Conservation (phyloP, 2,329 filamentous ascomycete species). For the Trichoderma arundinaceum region DNA sequence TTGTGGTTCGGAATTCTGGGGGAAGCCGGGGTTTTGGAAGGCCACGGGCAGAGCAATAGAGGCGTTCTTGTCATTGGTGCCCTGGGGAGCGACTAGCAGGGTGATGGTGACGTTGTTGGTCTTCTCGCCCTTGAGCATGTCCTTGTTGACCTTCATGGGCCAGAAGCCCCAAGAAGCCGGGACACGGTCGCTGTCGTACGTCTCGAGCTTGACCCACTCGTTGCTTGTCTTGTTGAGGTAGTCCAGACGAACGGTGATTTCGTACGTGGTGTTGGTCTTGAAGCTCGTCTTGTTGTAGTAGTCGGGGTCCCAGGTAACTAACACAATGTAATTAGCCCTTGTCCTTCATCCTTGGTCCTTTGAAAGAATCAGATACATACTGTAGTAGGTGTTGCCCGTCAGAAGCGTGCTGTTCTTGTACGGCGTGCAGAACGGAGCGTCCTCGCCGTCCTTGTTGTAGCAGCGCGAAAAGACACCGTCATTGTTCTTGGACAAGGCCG, state of each 20-base stretch:
- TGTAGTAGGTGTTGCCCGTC: conserved; percentile 56
- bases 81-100: conserved; percentile 48
- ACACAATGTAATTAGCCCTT: neutral
- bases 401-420: conserved; percentile 51
- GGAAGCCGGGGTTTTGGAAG: conserved; percentile 42
- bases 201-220: conserved; percentile 47
- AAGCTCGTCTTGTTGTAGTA: conserved; percentile 51
- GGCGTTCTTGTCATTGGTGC: conserved; percentile 45
- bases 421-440: conserved; percentile 60
- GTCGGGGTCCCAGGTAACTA: conserved; percentile 64
- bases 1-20: conserved; percentile 46
- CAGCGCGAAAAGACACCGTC: conserved; percentile 58
- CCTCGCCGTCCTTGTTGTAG: conserved; percentile 52
- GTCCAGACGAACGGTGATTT: conserved; percentile 49
- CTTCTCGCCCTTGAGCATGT: conserved; percentile 46
- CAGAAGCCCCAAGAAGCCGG: conserved; percentile 55
- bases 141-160: conserved; percentile 50
- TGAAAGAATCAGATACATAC: conserved; percentile 43
- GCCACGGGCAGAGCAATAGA: conserved; percentile 52
- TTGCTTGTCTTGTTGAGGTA: conserved; percentile 47
- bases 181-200: conserved; percentile 42
- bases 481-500: conserved; percentile 49
- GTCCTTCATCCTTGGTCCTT: neutral
- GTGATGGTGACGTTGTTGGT: conserved; percentile 56
- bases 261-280: conserved; percentile 40